A percentile compares a stretch with the other conserved stretches of the same genome.
These are phyloP conservation scores for Alnus glutinosa DNA, from an alignment of 306 rosid species.

Conservation along the genomic window DNA sequence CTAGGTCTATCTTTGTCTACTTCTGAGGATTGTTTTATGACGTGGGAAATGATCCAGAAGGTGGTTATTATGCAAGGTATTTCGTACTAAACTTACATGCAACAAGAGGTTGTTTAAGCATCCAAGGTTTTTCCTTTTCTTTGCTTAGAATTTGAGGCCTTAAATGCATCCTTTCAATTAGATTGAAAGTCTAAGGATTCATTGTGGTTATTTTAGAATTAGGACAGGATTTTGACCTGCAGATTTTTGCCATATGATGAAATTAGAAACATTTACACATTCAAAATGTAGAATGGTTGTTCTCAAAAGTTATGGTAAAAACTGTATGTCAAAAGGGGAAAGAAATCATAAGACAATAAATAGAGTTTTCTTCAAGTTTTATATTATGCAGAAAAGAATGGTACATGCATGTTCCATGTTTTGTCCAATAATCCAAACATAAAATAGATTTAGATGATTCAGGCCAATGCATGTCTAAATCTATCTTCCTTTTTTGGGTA, in stretches of 20 bases:
- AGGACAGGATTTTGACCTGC: conserved; percentile 1
- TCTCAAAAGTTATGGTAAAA: neutral
- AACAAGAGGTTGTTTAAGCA: conserved; percentile 13
- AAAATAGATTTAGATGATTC: neutral
- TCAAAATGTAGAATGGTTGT: neutral
- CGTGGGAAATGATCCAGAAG: conserved; percentile 95
- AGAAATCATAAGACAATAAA: neutral
- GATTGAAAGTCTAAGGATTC: conserved; percentile 7
- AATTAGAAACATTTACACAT: neutral
- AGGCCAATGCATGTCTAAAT: neutral
- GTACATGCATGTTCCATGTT: neutral
- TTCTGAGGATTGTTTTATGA: conserved; percentile 90
- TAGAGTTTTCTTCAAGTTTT: neutral
- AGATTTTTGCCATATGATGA: neutral
- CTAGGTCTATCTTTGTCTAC: conserved; percentile 86
- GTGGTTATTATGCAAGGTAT: conserved; percentile 95
- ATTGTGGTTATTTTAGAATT: neutral
- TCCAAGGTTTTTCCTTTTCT: conserved; percentile 12
- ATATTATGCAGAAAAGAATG: neutral
- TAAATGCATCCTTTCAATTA: conserved; percentile 11
- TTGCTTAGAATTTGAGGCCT: conserved; percentile 9
- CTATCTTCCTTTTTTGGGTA: neutral
- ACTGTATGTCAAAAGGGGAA: neutral
- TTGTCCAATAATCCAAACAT: neutral
- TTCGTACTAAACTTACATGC: conserved; percentile 16